Conservation (phyloP, 1,139 yeast genomes). For the Candida buenavistaensis region DNA sequence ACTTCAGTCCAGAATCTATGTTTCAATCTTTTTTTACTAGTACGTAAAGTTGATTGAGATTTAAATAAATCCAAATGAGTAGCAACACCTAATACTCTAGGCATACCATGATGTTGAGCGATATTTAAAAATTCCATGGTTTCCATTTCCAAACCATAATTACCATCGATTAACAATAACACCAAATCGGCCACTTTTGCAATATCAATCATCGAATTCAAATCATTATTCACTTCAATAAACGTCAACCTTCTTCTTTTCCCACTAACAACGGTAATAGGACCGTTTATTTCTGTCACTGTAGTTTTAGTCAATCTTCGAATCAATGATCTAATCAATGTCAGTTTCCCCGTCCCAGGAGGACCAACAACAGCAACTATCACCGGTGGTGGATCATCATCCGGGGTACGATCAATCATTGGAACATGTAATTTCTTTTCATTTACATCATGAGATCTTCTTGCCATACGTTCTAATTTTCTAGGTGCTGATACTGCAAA, state of each 20-base stretch:
- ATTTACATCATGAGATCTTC: conserved; percentile 79
- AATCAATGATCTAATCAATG: conserved; percentile 85
- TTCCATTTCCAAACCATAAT: conserved; percentile 98
- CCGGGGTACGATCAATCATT: conserved; percentile 96
- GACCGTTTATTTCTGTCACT: conserved; percentile 85
- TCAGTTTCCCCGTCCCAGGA: conserved; percentile 97
- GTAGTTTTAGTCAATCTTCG: conserved; percentile 89
- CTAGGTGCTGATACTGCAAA: conserved; percentile 93
- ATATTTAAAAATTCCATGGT: conserved; percentile 97
- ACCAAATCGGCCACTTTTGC: conserved; percentile 96
- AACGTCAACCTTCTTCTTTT: conserved; percentile 91
- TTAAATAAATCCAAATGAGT: conserved; percentile 95
- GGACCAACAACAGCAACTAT: conserved; percentile 98
- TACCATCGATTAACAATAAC: conserved; percentile 87
- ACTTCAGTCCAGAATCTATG: conserved; percentile 99
- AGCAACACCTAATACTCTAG: conserved; percentile 91
- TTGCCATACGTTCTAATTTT: conserved; percentile 80
- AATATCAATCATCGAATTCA: conserved; percentile 94
- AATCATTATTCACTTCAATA: conserved; percentile 88
- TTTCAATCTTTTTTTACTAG: conserved; percentile 88
- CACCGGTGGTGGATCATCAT: conserved; percentile 96
- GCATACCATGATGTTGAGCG: conserved; percentile 99
- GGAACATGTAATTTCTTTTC: conserved; percentile 93
- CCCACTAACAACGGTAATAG: conserved; percentile 96
- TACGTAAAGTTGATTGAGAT: conserved; percentile 83